Base-by-base conservation (phyloP, 305 asterid species). In the Fraxinus dipetala region DNA sequence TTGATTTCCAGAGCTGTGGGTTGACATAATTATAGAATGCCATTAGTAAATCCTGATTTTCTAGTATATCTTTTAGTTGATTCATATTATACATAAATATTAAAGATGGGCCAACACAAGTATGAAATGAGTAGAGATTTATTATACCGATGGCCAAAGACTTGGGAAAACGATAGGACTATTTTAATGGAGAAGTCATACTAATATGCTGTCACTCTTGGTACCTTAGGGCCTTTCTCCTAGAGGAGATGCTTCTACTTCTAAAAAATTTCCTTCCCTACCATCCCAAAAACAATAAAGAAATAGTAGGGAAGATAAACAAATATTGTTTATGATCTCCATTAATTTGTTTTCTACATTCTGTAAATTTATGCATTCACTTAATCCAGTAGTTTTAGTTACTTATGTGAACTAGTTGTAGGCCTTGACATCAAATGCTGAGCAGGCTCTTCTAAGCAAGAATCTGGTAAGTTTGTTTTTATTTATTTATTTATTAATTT, bases 361-460 rank as follows among this genome's bases (percentile, higher is more conserved):
- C 18, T 61, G 76, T 72, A 18, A 24, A 26, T 61, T 18, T 59
- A 22, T 45, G 30, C 54, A 79, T 10, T 70, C 36, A 67, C 54
- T 26, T 78, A 56, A 30, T 69, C 83, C 61, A 35, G 56, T 81
- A n/a, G 54, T 63, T 77, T 80, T 77, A 9, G 51, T 83, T 77
- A 51, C 79, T 83, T 35, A 6, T 78, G 70, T 82, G 32, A 81
- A 36, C 61, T 81, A 30, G 67, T 79, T 87, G 76, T 91, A 95
- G 99, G 84, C 92, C 78, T 88, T 95, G 93, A 83, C 87, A 36
- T 87, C 88, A 80, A 88, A 90, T 85, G 90, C 97, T 14, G 99
- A 95, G 89, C 98, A 91, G 85, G 99, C 99, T 75, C 86, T 88
- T 82, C 89, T 95, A 77, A 95, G 99, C 92, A 95, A 94, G 90